Percentiles rank a stretch among this genome's conserved stretches.
These are phyloP conservation scores for Cystofilobasidium ferigula DNA, from an alignment of 768 basidiomycete genomes.

Conservation along the genomic window DNA sequence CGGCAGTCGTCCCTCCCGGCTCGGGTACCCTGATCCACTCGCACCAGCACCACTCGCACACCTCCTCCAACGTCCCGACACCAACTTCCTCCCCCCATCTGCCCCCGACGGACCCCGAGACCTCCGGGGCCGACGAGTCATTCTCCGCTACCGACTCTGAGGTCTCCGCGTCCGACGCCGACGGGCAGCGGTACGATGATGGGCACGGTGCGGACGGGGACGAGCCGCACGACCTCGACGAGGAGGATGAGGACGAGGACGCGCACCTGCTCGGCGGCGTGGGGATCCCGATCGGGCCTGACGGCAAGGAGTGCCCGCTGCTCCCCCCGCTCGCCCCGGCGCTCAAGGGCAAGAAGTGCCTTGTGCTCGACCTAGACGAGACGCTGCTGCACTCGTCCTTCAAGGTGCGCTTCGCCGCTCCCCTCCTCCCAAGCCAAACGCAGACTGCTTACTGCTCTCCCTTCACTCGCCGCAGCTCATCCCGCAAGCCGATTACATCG, in stretches of 20 bases:
- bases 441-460: background rate
- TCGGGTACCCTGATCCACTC: conserved; percentile 11
- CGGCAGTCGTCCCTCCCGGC: conserved; percentile 24
- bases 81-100: background rate
- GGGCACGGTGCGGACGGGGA: background rate
- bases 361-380: conserved; percentile 93
- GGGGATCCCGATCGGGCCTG: conserved; percentile 86
- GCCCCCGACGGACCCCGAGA: background rate
- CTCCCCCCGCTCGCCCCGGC: conserved; percentile 69
- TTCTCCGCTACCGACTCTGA: conserved; percentile 23
- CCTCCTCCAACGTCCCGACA: background rate
- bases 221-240: background rate
- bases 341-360: conserved; percentile 80
- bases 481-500: conserved; percentile 88
- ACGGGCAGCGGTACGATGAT: conserved; percentile 14
- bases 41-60: conserved; percentile 1
- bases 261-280: conserved; percentile 83
- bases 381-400: conserved; percentile 95
- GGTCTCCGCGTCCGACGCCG: conserved; percentile 1
- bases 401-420: conserved; percentile 77
- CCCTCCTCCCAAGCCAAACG: background rate
- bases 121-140: conserved; percentile 7
- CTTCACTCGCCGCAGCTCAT: conserved; percentile 54
- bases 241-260: conserved; percentile 69
- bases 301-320: conserved; percentile 77